Conservation (phyloP, 495 filamentous ascomycete genomes). For the Talaromyces liani region DNA sequence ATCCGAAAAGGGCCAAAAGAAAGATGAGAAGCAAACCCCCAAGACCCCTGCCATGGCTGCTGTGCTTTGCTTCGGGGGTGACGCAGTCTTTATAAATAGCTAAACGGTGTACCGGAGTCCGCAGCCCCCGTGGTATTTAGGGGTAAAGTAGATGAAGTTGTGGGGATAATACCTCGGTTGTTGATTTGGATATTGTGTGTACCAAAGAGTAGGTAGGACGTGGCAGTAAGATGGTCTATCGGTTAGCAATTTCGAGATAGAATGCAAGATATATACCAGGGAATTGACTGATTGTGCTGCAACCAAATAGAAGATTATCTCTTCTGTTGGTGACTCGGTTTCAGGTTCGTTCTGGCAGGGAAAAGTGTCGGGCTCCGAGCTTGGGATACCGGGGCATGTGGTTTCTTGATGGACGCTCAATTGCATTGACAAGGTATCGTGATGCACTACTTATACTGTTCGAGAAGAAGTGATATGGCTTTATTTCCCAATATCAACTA, state of each 20-base stretch:
- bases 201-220: not conserved
- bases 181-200: not conserved
- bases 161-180: not conserved
- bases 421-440: not conserved
- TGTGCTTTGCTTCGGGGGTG: not conserved
- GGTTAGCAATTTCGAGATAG: not conserved
- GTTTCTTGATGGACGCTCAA: not conserved
- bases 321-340: not conserved
- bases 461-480: not conserved
- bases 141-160: not conserved
- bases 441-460: not conserved
- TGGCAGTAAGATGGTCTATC: not conserved
- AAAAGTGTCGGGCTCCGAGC: not conserved
- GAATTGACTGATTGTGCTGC: not conserved
- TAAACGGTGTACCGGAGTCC: not conserved
- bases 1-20: not conserved
- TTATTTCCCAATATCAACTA: not conserved
- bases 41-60: not conserved
- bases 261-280: not conserved
- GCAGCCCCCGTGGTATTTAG: not conserved
- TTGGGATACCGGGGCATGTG: not conserved
- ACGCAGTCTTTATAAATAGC: not conserved
- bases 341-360: not conserved
- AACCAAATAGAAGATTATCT: not conserved
- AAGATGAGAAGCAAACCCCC: not conserved